phyloP scores from a whole-genome alignment of 164 flowering plant species.

The Paratinospora sagittata region DNA sequence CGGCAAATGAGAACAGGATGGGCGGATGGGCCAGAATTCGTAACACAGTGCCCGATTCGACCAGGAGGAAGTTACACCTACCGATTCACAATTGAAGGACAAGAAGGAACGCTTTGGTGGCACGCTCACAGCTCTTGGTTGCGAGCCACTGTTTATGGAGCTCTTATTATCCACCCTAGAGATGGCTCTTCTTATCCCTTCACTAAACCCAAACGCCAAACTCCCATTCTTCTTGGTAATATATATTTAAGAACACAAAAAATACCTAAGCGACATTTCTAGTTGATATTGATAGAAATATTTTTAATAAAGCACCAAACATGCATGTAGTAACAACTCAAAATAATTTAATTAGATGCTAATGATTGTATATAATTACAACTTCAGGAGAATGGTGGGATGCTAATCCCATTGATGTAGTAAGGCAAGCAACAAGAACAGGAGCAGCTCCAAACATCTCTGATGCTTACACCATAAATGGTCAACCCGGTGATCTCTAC shows the following conservation, averaged over 20 bases:
- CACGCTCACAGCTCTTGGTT: constrained; percentile 47
- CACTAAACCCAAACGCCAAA: constrained; percentile 51
- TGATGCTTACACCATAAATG: constrained; percentile 34
- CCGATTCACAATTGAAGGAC: constrained; percentile 59
- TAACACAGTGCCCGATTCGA: constrained; percentile 37
- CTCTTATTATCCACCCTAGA: constrained; percentile 70
- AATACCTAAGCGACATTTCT: no score
- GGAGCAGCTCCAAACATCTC: constrained; percentile 68
- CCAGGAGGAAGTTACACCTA: constrained; percentile 84
- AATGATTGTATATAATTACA: neutral
- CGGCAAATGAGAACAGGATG: constrained; percentile 74
- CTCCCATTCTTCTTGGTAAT: constrained; percentile 72
- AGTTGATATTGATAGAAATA: no score
- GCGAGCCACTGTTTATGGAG: constrained; percentile 87
- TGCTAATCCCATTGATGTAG: constrained; percentile 65
- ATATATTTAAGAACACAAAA: no score
- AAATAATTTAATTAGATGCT: neutral
- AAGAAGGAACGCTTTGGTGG: no score
- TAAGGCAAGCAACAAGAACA: constrained; percentile 56
- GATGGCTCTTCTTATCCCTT: constrained; percentile 58
- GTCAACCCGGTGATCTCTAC: constrained; percentile 93
- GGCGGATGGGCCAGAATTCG: constrained; percentile 82
- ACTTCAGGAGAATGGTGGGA: constrained; percentile 92
- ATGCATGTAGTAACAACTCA: neutral
- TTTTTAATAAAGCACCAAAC: no score